Percentiles rank a stretch among this genome's conserved stretches.
phyloP scores from a whole-genome alignment of 306 rosid species.

The Hippophae gyantsensis region DNA sequence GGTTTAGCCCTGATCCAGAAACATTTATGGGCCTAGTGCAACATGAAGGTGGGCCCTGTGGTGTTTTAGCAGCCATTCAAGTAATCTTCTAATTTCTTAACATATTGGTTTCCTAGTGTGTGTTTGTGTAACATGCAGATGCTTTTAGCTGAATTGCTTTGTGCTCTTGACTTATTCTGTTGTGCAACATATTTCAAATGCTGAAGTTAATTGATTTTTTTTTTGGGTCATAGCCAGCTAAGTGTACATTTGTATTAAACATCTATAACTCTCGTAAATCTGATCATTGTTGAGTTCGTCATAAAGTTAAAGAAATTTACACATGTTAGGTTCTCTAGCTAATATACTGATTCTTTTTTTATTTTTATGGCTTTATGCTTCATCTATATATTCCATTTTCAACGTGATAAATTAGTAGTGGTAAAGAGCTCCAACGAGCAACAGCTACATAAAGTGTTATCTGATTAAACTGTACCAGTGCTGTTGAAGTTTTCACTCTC shows the following conservation, averaged over 20 bases:
- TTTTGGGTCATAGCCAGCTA: too few species aligned
- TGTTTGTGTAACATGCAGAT: slow-evolving; percentile 11
- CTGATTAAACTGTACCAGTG: background rate
- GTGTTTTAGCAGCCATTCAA: slow-evolving; percentile 95
- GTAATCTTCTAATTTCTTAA: slow-evolving; percentile 44
- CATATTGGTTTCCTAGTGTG: slow-evolving; percentile 8
- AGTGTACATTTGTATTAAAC: too few species aligned
- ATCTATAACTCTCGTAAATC: too few species aligned
- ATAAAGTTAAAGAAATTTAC: too few species aligned
- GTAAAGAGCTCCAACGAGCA: background rate
- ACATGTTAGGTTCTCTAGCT: too few species aligned
- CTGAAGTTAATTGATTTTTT: too few species aligned
- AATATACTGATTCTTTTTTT: background rate
- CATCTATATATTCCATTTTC: background rate
- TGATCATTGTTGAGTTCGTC: too few species aligned
- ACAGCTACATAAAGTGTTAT: background rate
- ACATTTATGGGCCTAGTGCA: slow-evolving; percentile 97
- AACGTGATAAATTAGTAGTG: background rate
- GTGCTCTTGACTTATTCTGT: background rate
- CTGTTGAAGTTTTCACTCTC: too few species aligned
- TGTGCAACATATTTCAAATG: too few species aligned
- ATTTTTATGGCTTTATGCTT: background rate
- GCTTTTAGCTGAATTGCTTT: slow-evolving; percentile 3
- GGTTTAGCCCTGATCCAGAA: slow-evolving; percentile 79
- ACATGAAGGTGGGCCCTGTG: slow-evolving; percentile 99